Conservation (phyloP, 305 asterid genomes). For the Nicotiana rustica region DNA sequence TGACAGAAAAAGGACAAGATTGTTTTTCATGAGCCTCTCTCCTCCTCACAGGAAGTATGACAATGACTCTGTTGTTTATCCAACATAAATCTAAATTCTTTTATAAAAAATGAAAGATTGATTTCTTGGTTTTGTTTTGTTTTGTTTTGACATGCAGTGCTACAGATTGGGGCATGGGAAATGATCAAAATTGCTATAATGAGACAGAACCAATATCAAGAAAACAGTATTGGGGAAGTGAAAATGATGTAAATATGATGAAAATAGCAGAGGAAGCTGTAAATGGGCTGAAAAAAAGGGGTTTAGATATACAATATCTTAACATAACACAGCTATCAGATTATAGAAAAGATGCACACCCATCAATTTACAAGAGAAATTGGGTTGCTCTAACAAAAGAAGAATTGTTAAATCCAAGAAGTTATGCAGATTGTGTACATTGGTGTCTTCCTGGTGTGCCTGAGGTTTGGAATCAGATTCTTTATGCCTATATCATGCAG, state of each 20-base stretch:
- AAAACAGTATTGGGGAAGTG: slow-evolving; percentile 45
- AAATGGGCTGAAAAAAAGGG: slow-evolving; percentile 39
- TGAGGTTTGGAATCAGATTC: slow-evolving; percentile 76
- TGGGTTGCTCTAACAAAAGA: slow-evolving; percentile 43
- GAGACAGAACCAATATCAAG: slow-evolving; percentile 45
- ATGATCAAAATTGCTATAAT: slow-evolving; percentile 40
- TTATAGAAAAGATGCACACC: slow-evolving; percentile 62
- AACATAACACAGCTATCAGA: slow-evolving; percentile 55
- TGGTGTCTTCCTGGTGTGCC: slow-evolving; percentile 97
- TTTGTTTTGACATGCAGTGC: slow-evolving; percentile 38
- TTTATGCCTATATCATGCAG: slow-evolving; percentile 56
- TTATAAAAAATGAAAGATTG: slow-evolving; percentile 18
- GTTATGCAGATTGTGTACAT: slow-evolving; percentile 66
- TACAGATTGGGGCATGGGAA: slow-evolving; percentile 46
- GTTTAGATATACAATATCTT: slow-evolving; percentile 43
- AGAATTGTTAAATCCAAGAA: slow-evolving; percentile 46
- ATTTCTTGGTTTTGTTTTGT: background rate
- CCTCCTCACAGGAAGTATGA: slow-evolving; percentile 44
- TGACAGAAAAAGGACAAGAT: slow-evolving; percentile 37
- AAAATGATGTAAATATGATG: slow-evolving; percentile 43
- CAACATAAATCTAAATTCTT: slow-evolving; percentile 27
- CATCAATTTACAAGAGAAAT: slow-evolving; percentile 48
- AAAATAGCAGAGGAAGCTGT: slow-evolving; percentile 41
- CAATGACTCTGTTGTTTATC: background rate
- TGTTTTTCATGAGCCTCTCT: slow-evolving; percentile 55